Evolutionary conservation across 495 filamentous ascomycete genomes (phyloP).

Genomic region (Sphaerosporella brunnea): DNA sequence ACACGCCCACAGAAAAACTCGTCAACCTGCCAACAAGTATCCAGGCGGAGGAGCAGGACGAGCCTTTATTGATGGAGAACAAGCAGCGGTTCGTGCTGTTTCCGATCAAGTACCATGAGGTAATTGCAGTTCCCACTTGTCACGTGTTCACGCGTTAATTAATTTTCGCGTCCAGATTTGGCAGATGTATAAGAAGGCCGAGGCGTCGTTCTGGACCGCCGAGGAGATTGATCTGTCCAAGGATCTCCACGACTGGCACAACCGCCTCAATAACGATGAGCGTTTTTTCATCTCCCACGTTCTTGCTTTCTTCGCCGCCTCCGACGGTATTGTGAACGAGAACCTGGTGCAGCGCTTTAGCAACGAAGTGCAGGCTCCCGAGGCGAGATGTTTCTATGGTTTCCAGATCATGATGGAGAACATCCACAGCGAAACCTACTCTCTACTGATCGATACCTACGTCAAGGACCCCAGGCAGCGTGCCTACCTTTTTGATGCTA

Average conservation of each 20-base stretch:
- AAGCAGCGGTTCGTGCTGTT: constrained; percentile 92
- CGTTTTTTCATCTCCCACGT: constrained; percentile 96
- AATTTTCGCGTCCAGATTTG: constrained; percentile 49
- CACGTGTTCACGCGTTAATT: constrained; percentile 31
- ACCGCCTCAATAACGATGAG: constrained; percentile 89
- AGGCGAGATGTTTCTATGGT: constrained; percentile 98
- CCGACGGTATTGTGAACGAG: constrained; percentile 98
- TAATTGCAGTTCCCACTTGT: constrained; percentile 32
- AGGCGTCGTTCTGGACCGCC: constrained; percentile 98
- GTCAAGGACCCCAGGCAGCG: constrained; percentile 97
- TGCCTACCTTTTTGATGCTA: constrained; percentile 89
- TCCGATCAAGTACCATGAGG: constrained; percentile 98
- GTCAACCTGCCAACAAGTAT: constrained; percentile 20
- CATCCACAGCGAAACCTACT: constrained; percentile 99
- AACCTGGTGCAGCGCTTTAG: constrained; percentile 97
- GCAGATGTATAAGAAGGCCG: constrained; percentile 99
- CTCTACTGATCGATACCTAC: constrained; percentile 96
- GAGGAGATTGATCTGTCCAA: constrained; percentile 99
- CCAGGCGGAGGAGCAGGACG: constrained; percentile 57
- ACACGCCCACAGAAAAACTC: constrained; percentile 33
- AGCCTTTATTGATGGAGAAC: constrained; percentile 91
- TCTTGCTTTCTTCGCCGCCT: constrained; percentile 98
- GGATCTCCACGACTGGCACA: constrained; percentile 98
- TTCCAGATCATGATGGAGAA: constrained; percentile 99
- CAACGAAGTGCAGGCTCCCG: constrained; percentile 88